Evolutionary conservation across 768 basidiomycete genomes (phyloP).

Genomic region (Neoboletus subvelutipes): DNA sequence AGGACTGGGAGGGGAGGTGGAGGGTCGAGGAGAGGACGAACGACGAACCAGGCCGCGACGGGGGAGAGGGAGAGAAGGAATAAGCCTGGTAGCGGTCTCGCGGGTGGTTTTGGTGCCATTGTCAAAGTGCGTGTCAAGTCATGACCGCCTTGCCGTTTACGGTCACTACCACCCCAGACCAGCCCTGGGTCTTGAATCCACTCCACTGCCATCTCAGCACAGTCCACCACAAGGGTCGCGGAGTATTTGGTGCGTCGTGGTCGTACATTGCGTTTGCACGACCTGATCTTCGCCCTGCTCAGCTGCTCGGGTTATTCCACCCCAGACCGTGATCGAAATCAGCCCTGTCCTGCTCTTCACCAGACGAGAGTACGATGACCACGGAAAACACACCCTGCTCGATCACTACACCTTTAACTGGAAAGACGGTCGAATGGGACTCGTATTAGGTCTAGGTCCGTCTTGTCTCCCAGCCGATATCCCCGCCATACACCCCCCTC

Average conservation of each 20-base stretch:
- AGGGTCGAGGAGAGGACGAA: conserved; percentile 70
- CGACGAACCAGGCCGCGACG: conserved; percentile 68
- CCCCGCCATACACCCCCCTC: not conserved
- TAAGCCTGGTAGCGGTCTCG: conserved; percentile 52
- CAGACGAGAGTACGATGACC: conserved; percentile 63
- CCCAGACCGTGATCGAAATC: conserved; percentile 71
- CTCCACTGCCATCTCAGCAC: conserved; percentile 48
- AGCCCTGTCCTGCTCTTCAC: conserved; percentile 82
- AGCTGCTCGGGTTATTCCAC: conserved; percentile 35
- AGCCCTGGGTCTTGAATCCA: conserved; percentile 38
- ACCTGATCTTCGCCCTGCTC: conserved; percentile 28
- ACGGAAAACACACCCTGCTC: conserved; percentile 63
- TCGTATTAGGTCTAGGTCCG: conserved; percentile 75
- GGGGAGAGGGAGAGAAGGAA: conserved; percentile 63
- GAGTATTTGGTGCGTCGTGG: conserved; percentile 55
- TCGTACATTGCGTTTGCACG: not conserved
- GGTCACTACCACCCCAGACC: conserved; percentile 2
- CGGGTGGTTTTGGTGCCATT: conserved; percentile 30
- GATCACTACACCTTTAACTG: conserved; percentile 80
- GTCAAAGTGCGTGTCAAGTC: not conserved
- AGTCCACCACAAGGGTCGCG: conserved; percentile 52
- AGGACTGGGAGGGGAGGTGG: conserved; percentile 68
- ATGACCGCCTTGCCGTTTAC: conserved; percentile 15
- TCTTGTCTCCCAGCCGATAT: not conserved
- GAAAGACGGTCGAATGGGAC: conserved; percentile 70